Base-by-base conservation (phyloP, 78 protist genomes). In the Tieghemostelium lacteum region DNA sequence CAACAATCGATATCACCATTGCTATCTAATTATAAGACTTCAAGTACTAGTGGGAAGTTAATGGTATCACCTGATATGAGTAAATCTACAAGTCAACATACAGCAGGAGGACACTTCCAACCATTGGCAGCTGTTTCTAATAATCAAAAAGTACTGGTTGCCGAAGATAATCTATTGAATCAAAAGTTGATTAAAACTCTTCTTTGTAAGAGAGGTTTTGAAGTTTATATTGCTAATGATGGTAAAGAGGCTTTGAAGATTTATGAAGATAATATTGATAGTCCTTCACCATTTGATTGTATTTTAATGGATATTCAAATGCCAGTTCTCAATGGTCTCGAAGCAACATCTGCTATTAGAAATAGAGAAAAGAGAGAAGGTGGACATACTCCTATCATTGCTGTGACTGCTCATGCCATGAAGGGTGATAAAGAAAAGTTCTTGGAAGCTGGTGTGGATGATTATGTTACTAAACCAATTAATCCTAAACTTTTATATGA, bases 271-370 rank as follows among this genome's bases (percentile, higher is more conserved):
- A 24, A 49, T 28, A 64, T 50, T 0, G 75, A 20, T 42, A 40
- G 40, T 33, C 40, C 37, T 2, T 2, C 45, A 33, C 54, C 49
- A 8, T 83, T 39, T 50, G 86, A 65, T 52, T 66, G 75, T 60
- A 72, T 95, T 0, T 45, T 95, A 57, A 93, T 95, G 96, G 97
- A 95, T 61, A 78, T 87, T 78, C 94, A 92, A 29, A 95, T 95
- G 97, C 97, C 97, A 26, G 86, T 85, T 16, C 20, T 95, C 70
- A 74, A 91, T 39, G 97, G 97, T 31, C 65, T 63, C 12, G 91
- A 73, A 19, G 94, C 97, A 26, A 85, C 95, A 1, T 42, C 29
- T 31, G 52, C 40, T 36, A 78, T 95, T 62, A 74, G 97, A 1
- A 16, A 31, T 55, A 12, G 4, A 6, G 97, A 93, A 64, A 1